Evolutionary conservation across 2,329 filamentous ascomycete species (phyloP), one percentile per base, ranked within the genome.

Genomic region (Zymoseptoria tritici): DNA sequence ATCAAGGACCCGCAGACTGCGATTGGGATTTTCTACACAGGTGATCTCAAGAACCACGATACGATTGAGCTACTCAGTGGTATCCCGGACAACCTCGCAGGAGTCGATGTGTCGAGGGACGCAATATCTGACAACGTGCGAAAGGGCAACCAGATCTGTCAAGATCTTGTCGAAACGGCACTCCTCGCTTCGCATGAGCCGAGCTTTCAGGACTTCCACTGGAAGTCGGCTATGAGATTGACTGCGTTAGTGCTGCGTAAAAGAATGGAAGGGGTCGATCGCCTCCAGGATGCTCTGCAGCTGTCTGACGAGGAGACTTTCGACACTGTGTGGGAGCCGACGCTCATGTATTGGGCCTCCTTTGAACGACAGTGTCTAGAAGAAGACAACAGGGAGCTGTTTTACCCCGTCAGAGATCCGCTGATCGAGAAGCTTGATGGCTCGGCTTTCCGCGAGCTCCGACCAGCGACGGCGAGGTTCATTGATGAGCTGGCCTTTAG

Each of bases 1-100:
- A 65, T 73, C n/a, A 71, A 71, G 22, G 76, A 78, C 65, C 68
- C 72, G 6, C 54, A 68, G 21, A 73, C 71, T 2, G 62, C 66
- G 3, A 64, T 63, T 49, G 57, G 52, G 2, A 59, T 76, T 2
- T 74, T 70, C 57, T 59, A 16, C 24, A 24, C 57, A n/a, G 19
- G 50, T 54, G 58, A 58, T 8, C 53, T 69, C 9, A 61, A 62
- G 20, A 67, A 65, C 11, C 51, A 54, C 2, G 71, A 73, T 54
- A 66, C 61, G 4, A 64, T 68, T 21, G 56, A 42, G 1, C 36
- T 42, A 6, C 11, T 42, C 36, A 42, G 36, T 42, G 36, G 36
- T 11, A 42, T 42, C 1, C 36, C 36, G 4, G 2, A 5, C 3
- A 6, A 42, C 9, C 11, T 16, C 11, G 36, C 16, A 42, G 16